Evolutionary conservation across 2,329 filamentous ascomycete genomes (phyloP), one percentile per base, ranked within the genome.

Genomic region (Aspergillus sp.): DNA sequence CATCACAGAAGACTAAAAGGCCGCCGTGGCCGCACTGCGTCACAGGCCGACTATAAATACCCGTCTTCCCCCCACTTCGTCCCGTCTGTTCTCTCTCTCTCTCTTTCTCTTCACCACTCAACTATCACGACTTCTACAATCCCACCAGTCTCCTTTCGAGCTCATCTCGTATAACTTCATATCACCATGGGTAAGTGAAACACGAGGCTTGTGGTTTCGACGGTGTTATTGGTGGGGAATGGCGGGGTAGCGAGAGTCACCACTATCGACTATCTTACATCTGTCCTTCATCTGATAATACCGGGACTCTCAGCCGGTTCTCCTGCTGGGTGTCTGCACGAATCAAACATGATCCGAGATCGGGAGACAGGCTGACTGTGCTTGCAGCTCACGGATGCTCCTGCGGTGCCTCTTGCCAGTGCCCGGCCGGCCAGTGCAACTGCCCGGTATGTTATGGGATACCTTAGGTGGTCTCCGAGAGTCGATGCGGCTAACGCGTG

Each of bases 331-430:
- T 29, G 25, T 10, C n/a, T n/a, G n/a, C n/a, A n/a, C n/a, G n/a
- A n/a, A n/a, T n/a, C n/a, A n/a, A n/a, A n/a, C n/a, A n/a, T 7
- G 25, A 10, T 29, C 21, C 9, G 25, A 29, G 7, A 38, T 38
- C 34, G 34, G 31, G 29, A 20, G 16, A 19, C 17, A 11, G 38
- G 45, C 49, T 55, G 36, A 57, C 44, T 31, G 7, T 17, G 10
- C 2, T 41, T 62, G 57, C 60, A 58, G 69, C 69, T 53, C 71
- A 72, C 70, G 63, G 61, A 56, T 74, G 71, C 67, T 69, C 63
- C 65, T 74, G 71, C 63, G 72, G 72, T 57, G 53, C 65, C 62
- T 70, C 70, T 55, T 74, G 71, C 70, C 64, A 69, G 60, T 73
- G 71, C 67, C 71, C 71, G 59, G 63, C 71, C 59, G 71, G 71